Conservation (phyloP, 2,329 filamentous ascomycete genomes). For the Microcyclospora pomicola region DNA sequence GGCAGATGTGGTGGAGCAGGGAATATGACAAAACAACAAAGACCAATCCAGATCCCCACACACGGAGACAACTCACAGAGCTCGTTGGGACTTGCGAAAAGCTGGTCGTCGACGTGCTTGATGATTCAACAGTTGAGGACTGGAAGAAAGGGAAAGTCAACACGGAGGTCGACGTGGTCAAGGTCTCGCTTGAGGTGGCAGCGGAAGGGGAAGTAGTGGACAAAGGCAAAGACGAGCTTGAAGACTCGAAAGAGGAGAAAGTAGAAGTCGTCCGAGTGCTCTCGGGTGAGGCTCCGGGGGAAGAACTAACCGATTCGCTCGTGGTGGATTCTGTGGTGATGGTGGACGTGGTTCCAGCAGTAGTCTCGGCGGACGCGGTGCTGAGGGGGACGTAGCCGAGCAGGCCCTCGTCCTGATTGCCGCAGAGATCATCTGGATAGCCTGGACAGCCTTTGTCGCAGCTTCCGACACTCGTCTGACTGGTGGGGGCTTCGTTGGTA, state of each 20-base stretch:
- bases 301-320: conserved; percentile 14
- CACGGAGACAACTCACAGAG: too few species aligned
- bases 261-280: conserved; percentile 3
- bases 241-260: not conserved
- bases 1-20: not conserved
- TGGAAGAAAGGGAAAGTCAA: conserved; percentile 6
- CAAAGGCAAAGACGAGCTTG: conserved; percentile 6
- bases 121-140: conserved; percentile 1
- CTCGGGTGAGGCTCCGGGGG: conserved; percentile 3
- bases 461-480: conserved; percentile 24
- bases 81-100: conserved; percentile 1
- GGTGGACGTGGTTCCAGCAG: conserved; percentile 18
- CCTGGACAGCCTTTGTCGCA: conserved; percentile 54
- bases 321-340: conserved; percentile 7
- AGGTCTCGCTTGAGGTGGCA: conserved; percentile 5
- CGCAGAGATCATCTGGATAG: conserved; percentile 53
- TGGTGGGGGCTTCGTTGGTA: conserved; percentile 49
- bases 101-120: conserved; percentile 1
- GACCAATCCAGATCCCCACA: too few species aligned
- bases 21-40: too few species aligned
- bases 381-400: conserved; percentile 52
- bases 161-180: conserved; percentile 3
- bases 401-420: conserved; percentile 37
- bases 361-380: conserved; percentile 45
- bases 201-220: conserved; percentile 5